A percentile compares a stretch with the other conserved stretches of the same genome.
Evolutionary conservation across 495 filamentous ascomycete genomes (phyloP).

Genomic region (Elaphomyces granulatus): DNA sequence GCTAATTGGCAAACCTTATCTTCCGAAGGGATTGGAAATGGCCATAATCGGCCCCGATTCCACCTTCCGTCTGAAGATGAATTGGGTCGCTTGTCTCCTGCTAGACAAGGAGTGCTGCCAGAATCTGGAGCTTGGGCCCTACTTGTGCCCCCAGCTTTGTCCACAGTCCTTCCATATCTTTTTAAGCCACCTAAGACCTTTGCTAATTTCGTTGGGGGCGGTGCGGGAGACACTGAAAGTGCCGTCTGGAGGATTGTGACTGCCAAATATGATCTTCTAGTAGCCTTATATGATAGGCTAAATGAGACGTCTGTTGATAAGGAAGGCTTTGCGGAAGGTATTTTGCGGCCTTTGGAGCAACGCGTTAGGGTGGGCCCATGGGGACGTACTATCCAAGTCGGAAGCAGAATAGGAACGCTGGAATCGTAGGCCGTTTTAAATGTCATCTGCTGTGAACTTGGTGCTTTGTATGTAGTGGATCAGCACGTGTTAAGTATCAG

Average conservation of each 20-base stretch:
- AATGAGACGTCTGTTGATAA: slow-evolving; percentile 17
- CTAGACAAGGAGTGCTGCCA: slow-evolving; percentile 26
- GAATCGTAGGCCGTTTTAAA: slow-evolving; percentile 18
- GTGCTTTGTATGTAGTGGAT: no score
- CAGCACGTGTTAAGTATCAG: no score
- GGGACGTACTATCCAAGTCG: slow-evolving; percentile 22
- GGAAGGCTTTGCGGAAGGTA: slow-evolving; percentile 27
- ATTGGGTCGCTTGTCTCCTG: slow-evolving; percentile 24
- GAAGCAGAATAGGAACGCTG: slow-evolving; percentile 23
- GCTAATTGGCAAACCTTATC: slow-evolving; percentile 38
- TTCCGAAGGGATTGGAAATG: slow-evolving; percentile 7
- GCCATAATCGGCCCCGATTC: slow-evolving; percentile 20
- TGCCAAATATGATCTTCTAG: slow-evolving; percentile 44
- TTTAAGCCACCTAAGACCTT: slow-evolving; percentile 44
- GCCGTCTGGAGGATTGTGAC: slow-evolving; percentile 45
- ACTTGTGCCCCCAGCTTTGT: slow-evolving; percentile 36
- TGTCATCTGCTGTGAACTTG: no score
- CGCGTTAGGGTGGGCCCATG: slow-evolving; percentile 31
- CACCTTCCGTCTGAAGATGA: slow-evolving; percentile 29
- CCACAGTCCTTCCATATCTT: slow-evolving; percentile 41
- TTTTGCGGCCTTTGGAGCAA: slow-evolving; percentile 28
- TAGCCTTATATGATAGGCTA: slow-evolving; percentile 26
- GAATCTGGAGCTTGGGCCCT: slow-evolving; percentile 35
- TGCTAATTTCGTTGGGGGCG: slow-evolving; percentile 42
- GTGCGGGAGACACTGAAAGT: slow-evolving; percentile 41